These are phyloP conservation scores for Acanthamoeba castellanii DNA, from an alignment of 208 protist genomes.

Conservation along the genomic window DNA sequence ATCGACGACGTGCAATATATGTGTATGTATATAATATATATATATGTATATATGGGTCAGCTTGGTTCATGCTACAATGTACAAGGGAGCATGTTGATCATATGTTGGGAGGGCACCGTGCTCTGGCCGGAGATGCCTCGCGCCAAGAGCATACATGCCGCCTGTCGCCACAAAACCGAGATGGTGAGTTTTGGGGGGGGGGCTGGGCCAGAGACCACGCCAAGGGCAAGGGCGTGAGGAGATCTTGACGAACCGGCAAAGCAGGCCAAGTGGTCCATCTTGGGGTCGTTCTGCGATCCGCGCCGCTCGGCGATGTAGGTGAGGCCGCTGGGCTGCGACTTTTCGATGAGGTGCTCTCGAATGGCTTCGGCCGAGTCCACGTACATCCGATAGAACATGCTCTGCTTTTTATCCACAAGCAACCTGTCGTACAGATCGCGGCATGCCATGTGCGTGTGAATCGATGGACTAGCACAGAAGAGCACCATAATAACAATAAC, in stretches of 20 bases:
- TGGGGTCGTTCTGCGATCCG: conserved; percentile 16
- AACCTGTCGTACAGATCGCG: background rate
- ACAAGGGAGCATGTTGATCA: background rate
- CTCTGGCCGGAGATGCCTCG: background rate
- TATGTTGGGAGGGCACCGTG: background rate
- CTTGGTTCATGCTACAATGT: too few species aligned
- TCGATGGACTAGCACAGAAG: background rate
- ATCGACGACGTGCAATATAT: too few species aligned
- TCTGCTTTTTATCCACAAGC: background rate
- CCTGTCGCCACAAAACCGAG: background rate
- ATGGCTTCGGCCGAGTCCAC: conserved; percentile 42
- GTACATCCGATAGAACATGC: conserved; percentile 71
- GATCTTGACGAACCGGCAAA: conserved; percentile 22
- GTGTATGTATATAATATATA: too few species aligned
- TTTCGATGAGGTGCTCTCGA: conserved; percentile 23
- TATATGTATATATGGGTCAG: too few species aligned
- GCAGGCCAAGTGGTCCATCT: conserved; percentile 74
- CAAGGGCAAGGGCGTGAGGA: background rate
- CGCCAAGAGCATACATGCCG: background rate
- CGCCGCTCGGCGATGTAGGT: conserved; percentile 60
- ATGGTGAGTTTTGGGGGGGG: too few species aligned
- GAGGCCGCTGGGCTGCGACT: conserved; percentile 35
- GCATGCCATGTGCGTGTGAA: background rate
- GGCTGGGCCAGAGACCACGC: background rate
- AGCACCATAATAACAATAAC: too few species aligned